phyloP scores from a whole-genome alignment of 2,329 filamentous ascomycete genomes.

The Penicillium frequentans region DNA sequence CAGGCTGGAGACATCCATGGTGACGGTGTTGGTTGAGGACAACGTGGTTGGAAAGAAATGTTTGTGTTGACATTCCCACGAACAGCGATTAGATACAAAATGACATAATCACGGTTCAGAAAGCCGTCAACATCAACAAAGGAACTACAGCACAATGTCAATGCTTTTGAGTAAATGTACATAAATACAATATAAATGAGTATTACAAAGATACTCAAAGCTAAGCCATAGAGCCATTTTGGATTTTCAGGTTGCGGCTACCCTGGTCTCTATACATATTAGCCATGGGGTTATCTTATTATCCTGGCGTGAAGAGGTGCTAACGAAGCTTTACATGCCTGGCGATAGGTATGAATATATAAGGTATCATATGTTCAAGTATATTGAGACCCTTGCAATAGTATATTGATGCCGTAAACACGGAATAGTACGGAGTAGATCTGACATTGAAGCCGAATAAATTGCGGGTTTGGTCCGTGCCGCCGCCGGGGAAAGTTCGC shows the following conservation, averaged over 20 bases:
- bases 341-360: too few species aligned
- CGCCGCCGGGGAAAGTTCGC: constrained; percentile 28
- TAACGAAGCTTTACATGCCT: too few species aligned
- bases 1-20: constrained; percentile 39
- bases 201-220: neutral
- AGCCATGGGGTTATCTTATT: too few species aligned
- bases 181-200: neutral
- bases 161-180: neutral
- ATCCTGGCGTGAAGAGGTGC: too few species aligned
- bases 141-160: neutral
- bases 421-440: neutral
- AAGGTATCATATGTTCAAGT: too few species aligned
- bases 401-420: neutral
- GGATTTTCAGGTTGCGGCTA: too few species aligned
- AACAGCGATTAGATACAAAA: neutral
- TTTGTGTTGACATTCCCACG: constrained; percentile 20
- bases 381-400: neutral
- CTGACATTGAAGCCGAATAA: neutral
- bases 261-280: too few species aligned
- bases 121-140: neutral
- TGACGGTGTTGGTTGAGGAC: constrained; percentile 3
- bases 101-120: neutral
- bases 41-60: neutral
- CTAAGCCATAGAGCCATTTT: too few species aligned
- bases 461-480: constrained; percentile 32